Evolutionary conservation across 805 yeast genomes (phyloP).

Genomic region (Metschnikowia arizonensis): DNA sequence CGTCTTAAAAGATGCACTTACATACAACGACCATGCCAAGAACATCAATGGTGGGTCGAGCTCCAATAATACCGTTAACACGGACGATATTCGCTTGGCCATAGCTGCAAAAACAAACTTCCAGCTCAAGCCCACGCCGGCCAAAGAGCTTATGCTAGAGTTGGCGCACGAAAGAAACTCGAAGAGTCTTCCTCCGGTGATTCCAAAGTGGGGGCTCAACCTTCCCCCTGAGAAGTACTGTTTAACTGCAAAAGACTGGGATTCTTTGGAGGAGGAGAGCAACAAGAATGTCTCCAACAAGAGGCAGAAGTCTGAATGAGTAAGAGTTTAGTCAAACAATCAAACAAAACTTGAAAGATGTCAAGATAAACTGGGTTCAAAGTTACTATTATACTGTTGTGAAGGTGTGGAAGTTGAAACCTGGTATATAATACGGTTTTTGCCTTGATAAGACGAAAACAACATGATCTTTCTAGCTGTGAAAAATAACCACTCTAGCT

Average conservation of each 20-base stretch:
- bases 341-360: too few relatives aligned
- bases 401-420: too few relatives aligned
- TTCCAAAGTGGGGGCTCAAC: constrained; percentile 87
- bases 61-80: constrained; percentile 48
- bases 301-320: constrained; percentile 6
- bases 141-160: constrained; percentile 85
- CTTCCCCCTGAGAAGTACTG: constrained; percentile 98
- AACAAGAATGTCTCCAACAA: constrained; percentile 16
- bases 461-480: too few relatives aligned
- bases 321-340: too few relatives aligned
- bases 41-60: constrained; percentile 31
- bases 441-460: too few relatives aligned
- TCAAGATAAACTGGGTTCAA: too few relatives aligned
- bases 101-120: constrained; percentile 92
- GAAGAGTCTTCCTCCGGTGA: constrained; percentile 84
- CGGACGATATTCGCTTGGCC: constrained; percentile 89
- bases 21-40: constrained; percentile 78
- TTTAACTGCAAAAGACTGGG: constrained; percentile 79
- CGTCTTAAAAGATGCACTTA: constrained; percentile 82
- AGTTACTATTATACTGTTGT: too few relatives aligned
- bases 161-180: constrained; percentile 90
- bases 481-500: too few relatives aligned
- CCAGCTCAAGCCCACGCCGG: constrained; percentile 92
- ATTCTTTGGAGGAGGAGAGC: constrained; percentile 27
- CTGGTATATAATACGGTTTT: too few relatives aligned